Evolutionary conservation across 2,329 filamentous ascomycete species (phyloP).

Genomic region (Conoideocrella luteorostrata): DNA sequence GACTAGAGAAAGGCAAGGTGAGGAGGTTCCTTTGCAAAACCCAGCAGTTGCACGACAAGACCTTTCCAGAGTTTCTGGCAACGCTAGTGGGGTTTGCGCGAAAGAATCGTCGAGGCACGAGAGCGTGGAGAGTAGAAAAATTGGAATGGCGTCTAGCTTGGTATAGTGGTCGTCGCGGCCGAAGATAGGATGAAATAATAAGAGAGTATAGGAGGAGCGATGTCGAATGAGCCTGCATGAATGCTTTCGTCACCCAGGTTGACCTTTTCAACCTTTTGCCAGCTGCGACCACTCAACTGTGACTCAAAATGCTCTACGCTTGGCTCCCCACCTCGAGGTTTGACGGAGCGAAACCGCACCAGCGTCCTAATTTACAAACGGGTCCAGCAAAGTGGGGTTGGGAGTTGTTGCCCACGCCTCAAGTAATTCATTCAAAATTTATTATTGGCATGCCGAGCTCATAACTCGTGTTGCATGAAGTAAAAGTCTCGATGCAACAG

Average conservation of each 20-base stretch:
- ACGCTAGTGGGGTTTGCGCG: constrained; percentile 1
- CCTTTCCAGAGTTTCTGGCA: neutral
- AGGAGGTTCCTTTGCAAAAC: neutral
- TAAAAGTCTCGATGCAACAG: too few relatives aligned
- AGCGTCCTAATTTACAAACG: neutral
- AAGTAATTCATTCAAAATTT: neutral
- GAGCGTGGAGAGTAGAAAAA: neutral
- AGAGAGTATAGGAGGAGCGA: neutral
- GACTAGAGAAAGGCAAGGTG: neutral
- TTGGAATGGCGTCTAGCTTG: constrained; percentile 6
- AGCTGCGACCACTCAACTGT: constrained; percentile 5
- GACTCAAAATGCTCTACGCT: constrained; percentile 7
- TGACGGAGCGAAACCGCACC: constrained; percentile 4
- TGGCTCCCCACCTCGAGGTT: constrained; percentile 5
- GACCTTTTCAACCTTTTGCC: constrained; percentile 5
- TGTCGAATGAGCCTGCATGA: constrained; percentile 5
- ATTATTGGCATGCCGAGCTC: neutral
- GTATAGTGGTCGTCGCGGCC: constrained; percentile 2
- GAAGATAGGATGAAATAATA: neutral
- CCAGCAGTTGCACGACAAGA: neutral
- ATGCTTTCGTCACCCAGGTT: neutral
- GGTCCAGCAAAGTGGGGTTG: neutral
- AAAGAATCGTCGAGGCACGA: constrained; percentile 2
- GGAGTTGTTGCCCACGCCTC: neutral
- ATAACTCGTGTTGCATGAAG: too few relatives aligned